Base-by-base conservation (phyloP, 306 rosid species). In the Chamaecrista fasciculata region DNA sequence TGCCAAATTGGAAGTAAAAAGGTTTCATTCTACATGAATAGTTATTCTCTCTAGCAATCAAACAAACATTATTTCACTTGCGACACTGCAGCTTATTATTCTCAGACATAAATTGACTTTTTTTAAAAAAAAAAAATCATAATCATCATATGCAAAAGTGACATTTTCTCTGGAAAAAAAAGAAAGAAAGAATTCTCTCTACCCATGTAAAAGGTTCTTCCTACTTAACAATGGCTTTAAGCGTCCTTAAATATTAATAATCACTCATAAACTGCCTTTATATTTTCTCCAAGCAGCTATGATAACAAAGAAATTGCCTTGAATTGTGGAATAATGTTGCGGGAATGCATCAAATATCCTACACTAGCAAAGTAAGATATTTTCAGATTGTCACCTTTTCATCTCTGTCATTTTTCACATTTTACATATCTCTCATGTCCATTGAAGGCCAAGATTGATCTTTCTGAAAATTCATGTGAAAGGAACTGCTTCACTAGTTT, bases 281-380 rank as follows among this genome's bases (percentile, higher is more conserved):
- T 82, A 8, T 50, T 61, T 16, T 72, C 75, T 67, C 69, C 71
- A 19, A 48, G 43, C 96, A 94, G 99, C 83, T 91, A 94, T 80
- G 99, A 91, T 80, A 94, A 91, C 87, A 91, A 85, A 86, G 99
- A 94, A 72, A 82, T 91, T 78, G 96, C 99, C 52, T 77, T 94
- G 82, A 89, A 81, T 82, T 87, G 89, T 81, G 99, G 97, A 80
- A 75, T 61, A 79, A 94, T 94, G 96, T 78, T 94, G 91, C 86
- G 97, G 80, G 97, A 94, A 67, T 91, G 99, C 86, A 85, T 94
- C 82, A 94, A 86, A 78, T 88, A 88, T 69, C 86, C 91, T 10
- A 53, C 79, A 74, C 89, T 91, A 55, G 97, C 95, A 76, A 87
- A 91, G 99, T 94, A 87, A 86, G 92, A 69, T 61, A 66, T 59